Evolutionary conservation across 345 rosid species (phyloP).

Genomic region (Ricinus communis): DNA sequence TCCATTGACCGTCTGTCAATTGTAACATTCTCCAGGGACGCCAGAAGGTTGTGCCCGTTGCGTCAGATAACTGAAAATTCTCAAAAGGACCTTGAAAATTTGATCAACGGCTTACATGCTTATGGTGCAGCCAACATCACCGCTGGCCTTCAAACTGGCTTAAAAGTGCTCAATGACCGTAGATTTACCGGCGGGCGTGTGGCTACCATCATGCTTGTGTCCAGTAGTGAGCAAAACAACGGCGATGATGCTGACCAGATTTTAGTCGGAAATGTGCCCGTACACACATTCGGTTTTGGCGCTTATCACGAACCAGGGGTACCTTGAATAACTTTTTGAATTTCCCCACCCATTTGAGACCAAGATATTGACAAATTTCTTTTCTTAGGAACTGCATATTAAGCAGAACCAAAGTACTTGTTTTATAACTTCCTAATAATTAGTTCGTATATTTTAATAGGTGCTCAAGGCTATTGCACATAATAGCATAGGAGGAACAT

Average conservation of each 20-base stretch:
- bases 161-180: not conserved
- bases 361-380: no score
- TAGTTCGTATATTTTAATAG: not conserved
- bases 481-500: not conserved
- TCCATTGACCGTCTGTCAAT: not conserved
- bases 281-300: conserved; percentile 3
- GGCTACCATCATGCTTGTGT: not conserved
- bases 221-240: no score
- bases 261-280: not conserved
- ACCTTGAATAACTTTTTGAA: not conserved
- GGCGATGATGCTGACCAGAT: not conserved
- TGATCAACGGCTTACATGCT: not conserved
- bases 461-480: not conserved
- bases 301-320: not conserved
- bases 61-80: not conserved
- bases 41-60: no score
- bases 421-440: not conserved
- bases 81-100: not conserved
- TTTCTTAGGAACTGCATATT: no score
- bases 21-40: not conserved
- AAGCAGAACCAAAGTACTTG: no score
- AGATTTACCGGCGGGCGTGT: not conserved
- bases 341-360: no score
- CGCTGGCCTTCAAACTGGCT: no score
- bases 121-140: not conserved